phyloP scores from a whole-genome alignment of 495 filamentous ascomycete species.

The Astrothelium subdiscretum region DNA sequence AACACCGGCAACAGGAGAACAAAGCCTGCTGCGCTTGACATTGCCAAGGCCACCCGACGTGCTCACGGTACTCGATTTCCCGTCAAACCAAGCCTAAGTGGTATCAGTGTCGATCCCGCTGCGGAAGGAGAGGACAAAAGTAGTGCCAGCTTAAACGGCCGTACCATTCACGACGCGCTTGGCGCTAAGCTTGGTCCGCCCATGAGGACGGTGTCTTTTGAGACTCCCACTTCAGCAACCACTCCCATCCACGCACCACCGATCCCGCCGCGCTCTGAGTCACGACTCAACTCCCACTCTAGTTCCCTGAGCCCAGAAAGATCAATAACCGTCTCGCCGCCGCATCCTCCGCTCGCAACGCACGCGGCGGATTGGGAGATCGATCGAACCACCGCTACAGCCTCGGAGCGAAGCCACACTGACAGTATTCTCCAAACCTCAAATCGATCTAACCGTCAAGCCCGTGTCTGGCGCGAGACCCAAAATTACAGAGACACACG shows the following conservation, averaged over 20 bases:
- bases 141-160: not conserved
- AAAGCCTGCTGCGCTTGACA: not conserved
- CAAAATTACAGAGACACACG: not conserved
- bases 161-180: not conserved
- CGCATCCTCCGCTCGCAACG: not conserved
- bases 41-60: not conserved
- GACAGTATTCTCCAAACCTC: not conserved
- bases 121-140: not conserved
- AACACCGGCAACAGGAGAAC: not conserved
- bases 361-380: not conserved
- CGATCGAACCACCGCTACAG: not conserved
- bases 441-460: not conserved
- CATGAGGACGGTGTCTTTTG: not conserved
- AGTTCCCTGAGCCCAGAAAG: not conserved
- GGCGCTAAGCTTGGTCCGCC: not conserved
- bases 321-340: not conserved
- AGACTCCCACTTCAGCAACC: not conserved
- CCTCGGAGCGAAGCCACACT: not conserved
- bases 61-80: slow-evolving; percentile 49
- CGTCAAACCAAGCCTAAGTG: slow-evolving; percentile 58
- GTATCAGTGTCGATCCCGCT: slow-evolving; percentile 12
- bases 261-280: not conserved
- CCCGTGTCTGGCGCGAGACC: not conserved
- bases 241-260: not conserved
- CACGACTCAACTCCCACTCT: not conserved